A percentile compares a stretch with the other conserved stretches of the same genome.
Evolutionary conservation across 176 grass and related monocot genomes (phyloP).

Genomic region (Cenchrus purpureus): DNA sequence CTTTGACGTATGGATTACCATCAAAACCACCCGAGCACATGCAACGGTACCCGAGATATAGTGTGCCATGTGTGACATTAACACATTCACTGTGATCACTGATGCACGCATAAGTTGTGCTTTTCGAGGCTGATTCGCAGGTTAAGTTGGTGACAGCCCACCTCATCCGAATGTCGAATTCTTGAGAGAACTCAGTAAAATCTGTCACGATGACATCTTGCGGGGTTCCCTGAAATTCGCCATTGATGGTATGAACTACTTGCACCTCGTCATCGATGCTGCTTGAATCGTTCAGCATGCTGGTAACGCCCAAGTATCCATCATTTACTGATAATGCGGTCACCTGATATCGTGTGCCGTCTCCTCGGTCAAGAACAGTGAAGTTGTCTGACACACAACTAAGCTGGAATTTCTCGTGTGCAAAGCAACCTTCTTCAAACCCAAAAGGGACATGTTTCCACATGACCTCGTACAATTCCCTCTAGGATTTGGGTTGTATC

Average conservation of each 20-base stretch:
- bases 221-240: rapidly evolving
- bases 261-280: rapidly evolving
- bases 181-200: neutral
- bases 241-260: neutral
- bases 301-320: neutral
- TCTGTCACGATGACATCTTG: neutral
- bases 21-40: neutral
- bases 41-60: neutral
- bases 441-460: conserved; percentile 44
- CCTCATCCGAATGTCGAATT: neutral
- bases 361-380: neutral
- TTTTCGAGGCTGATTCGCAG: neutral
- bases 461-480: neutral
- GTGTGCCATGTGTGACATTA: neutral
- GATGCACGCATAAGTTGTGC: neutral
- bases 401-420: neutral
- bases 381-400: neutral
- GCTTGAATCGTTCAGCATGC: neutral
- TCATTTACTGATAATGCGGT: neutral
- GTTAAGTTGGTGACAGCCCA: conserved; percentile 10
- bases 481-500: neutral
- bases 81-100: neutral
- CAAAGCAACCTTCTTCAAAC: neutral
- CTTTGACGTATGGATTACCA: neutral
- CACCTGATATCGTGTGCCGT: neutral